Percentiles rank a stretch among this genome's conserved stretches.
These are phyloP conservation scores for Saccharum spontaneum DNA, from an alignment of 176 grass and related monocot species.

Conservation along the genomic window DNA sequence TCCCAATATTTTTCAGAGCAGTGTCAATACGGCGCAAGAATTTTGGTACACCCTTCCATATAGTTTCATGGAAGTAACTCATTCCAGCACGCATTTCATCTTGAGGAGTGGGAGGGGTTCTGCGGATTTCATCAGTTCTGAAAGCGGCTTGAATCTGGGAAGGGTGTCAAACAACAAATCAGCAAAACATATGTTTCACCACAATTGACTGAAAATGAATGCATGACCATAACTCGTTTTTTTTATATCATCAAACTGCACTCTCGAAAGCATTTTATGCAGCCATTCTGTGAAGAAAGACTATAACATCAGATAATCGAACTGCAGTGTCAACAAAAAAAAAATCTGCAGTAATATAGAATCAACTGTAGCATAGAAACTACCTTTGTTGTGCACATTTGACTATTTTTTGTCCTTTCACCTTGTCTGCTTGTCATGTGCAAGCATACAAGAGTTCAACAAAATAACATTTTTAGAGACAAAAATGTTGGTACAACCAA, in stretches of 20 bases:
- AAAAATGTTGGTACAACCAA: not conserved
- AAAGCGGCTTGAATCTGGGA: slow-evolving; percentile 93
- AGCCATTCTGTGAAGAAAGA: not conserved
- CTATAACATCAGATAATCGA: not conserved
- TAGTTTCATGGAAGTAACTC: slow-evolving; percentile 98
- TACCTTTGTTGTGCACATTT: not conserved
- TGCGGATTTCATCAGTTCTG: slow-evolving; percentile 96
- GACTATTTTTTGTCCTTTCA: not conserved
- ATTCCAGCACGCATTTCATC: slow-evolving; percentile 98
- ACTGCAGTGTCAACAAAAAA: not conserved
- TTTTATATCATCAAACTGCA: not conserved
- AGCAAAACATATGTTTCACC: not conserved
- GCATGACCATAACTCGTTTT: not conserved
- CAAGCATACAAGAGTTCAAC: not conserved
- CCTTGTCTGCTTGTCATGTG: not conserved
- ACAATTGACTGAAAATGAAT: slow-evolving; percentile 24
- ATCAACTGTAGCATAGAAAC: not conserved
- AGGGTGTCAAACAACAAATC: slow-evolving; percentile 25
- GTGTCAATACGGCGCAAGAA: slow-evolving; percentile 97
- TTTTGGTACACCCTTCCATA: slow-evolving; percentile 99
- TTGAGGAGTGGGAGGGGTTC: slow-evolving; percentile 84
- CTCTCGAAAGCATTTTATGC: not conserved
- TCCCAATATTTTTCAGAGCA: slow-evolving; percentile 94
- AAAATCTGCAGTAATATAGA: not conserved
- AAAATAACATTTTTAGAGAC: not conserved